phyloP scores from a whole-genome alignment of 2,329 filamentous ascomycete genomes.

The Metarhizium guizhouense region DNA sequence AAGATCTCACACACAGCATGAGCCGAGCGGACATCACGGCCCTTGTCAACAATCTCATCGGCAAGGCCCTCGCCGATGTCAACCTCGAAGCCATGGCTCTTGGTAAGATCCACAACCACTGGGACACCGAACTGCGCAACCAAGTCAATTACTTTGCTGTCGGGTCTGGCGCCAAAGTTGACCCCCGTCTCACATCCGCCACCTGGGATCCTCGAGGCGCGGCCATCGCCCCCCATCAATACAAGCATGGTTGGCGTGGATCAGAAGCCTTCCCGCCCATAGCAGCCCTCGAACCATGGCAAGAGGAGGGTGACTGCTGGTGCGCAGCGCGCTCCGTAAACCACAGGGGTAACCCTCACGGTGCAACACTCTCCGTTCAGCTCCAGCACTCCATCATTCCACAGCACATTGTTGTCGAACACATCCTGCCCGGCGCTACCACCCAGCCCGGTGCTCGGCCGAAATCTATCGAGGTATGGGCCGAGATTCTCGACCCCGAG shows the following conservation, averaged over 20 bases:
- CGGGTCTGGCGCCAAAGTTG: conserved; percentile 57
- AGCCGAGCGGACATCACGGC: conserved; percentile 29
- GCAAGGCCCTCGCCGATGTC: conserved; percentile 33
- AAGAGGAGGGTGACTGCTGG: conserved; percentile 81
- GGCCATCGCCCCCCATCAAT: conserved; percentile 8
- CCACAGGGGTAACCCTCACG: conserved; percentile 34
- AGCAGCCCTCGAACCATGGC: conserved; percentile 59
- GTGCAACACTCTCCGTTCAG: conserved; percentile 57
- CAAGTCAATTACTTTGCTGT: conserved; percentile 66
- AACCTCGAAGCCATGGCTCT: conserved; percentile 38
- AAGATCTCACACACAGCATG: conserved; percentile 21
- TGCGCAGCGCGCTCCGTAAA: conserved; percentile 49
- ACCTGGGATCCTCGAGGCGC: conserved; percentile 32
- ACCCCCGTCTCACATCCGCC: conserved; percentile 51
- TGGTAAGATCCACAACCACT: conserved; percentile 36
- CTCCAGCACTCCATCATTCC: conserved; percentile 52
- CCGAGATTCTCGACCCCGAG: conserved; percentile 39
- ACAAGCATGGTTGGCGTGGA: conserved; percentile 12
- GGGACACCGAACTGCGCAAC: conserved; percentile 34
- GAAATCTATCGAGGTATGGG: conserved; percentile 62
- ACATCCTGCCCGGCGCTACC: conserved; percentile 54
- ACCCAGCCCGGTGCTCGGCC: conserved; percentile 55
- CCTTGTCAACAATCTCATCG: conserved; percentile 32
- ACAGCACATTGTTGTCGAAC: conserved; percentile 62
- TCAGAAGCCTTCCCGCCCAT: conserved; percentile 25